These are phyloP conservation scores for Hymenoscyphus linearis DNA, from an alignment of 2,329 filamentous ascomycete species.

Conservation along the genomic window DNA sequence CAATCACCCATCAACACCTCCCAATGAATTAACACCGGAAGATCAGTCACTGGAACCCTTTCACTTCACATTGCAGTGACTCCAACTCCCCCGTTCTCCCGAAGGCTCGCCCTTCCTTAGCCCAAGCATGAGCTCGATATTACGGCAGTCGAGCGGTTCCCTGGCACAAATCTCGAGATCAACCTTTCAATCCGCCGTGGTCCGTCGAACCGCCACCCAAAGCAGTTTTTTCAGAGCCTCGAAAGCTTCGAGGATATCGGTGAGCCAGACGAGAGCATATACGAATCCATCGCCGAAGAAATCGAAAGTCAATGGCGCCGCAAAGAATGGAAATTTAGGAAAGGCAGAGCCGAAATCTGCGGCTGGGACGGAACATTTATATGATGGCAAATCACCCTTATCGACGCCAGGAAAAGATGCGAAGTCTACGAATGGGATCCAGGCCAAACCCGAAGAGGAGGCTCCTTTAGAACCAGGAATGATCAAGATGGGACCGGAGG, in stretches of 20 bases:
- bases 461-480: conserved; percentile 23
- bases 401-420: conserved; percentile 26
- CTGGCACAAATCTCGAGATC: conserved; percentile 57
- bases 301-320: conserved; percentile 4
- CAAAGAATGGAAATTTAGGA: conserved; percentile 13
- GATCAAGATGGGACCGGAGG: conserved; percentile 44
- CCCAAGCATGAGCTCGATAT: conserved; percentile 58
- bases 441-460: conserved; percentile 30
- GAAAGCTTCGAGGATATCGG: conserved; percentile 32
- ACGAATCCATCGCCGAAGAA: conserved; percentile 17
- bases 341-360: conserved; percentile 22
- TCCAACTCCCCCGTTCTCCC: conserved; percentile 9
- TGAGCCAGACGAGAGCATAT: conserved; percentile 23
- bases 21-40: conserved; percentile 19
- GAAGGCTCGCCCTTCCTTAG: conserved; percentile 5
- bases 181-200: conserved; percentile 47
- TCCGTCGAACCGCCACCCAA: conserved; percentile 38
- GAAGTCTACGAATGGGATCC: conserved; percentile 5
- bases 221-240: conserved; percentile 36
- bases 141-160: conserved; percentile 62
- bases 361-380: conserved; percentile 41
- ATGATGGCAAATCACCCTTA: conserved; percentile 38
- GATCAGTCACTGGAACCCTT: conserved; percentile 13
- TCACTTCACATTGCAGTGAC: conserved; percentile 15
- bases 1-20: background rate